Evolutionary conservation across 306 rosid species (phyloP), one percentile per base, ranked within the genome.

Genomic region (Gastrolobium villosum): DNA sequence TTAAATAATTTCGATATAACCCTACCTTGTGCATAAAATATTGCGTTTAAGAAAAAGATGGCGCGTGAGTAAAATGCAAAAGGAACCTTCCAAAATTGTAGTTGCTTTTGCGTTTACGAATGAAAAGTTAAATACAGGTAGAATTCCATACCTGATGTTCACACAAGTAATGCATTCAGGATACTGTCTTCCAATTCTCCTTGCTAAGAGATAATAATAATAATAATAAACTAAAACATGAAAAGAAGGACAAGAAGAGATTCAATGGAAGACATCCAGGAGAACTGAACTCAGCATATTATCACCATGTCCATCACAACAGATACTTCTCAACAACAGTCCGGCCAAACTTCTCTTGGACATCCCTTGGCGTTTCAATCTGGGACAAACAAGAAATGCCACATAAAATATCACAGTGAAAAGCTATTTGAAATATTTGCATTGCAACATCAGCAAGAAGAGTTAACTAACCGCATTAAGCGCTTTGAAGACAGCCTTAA

Each of bases 251-350:
- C 30, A 28, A 15, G 13, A 76, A 62, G 14, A 61, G 49, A 79
- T 70, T 72, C 70, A 50, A 71, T 20, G 77, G 65, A 82, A 70
- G 65, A 79, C 44, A 60, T 57, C 48, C 57, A 69, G 59, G 41
- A 44, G 76, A 59, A 81, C 54, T 65, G 55, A 67, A 53, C 52
- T 70, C 41, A 31, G 53, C 57, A 61, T n/a, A 67, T 41, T n/a
- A 67, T 41, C 60, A 14, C 9, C 70, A 53, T 60, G 61, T 20
- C 78, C 63, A 74, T 88, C 84, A 94, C 79, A 90, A 75, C 65
- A 94, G 79, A 86, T 92, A 91, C 87, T 86, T 94, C 93, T 94
- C 89, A 26, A 92, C 97, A 71, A 94, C 97, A 37, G 99, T 92
- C 66, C 97, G 89, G 4, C 99, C 99, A 37, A 90, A 86, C 89